phyloP scores from a whole-genome alignment of 352 stramenopile species.

The Peronosclerospora sorghi region DNA sequence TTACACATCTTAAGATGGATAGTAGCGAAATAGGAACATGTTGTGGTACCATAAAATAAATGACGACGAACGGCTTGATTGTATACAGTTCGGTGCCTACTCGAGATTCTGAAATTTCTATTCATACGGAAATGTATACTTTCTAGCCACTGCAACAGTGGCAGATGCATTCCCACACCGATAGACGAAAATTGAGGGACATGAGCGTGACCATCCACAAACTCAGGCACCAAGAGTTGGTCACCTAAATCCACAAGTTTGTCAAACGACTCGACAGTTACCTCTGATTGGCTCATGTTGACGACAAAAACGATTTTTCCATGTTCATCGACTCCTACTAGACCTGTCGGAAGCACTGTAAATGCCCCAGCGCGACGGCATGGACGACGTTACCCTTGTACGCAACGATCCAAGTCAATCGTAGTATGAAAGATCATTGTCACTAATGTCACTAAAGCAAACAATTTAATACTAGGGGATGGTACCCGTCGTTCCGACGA shows the following conservation, averaged over 20 bases:
- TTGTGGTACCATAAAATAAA: conserved; percentile 87
- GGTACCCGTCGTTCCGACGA: too few species aligned
- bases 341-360: conserved; percentile 29
- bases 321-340: conserved; percentile 28
- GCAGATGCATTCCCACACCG: conserved; percentile 89
- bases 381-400: conserved; percentile 77
- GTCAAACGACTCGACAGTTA: conserved; percentile 19
- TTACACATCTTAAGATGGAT: conserved; percentile 48
- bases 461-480: too few species aligned
- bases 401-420: conserved; percentile 32
- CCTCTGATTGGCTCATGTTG: conserved; percentile 14
- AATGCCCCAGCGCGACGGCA: conserved; percentile 37
- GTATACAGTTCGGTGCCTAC: conserved; percentile 81
- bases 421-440: too few species aligned
- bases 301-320: conserved; percentile 19
- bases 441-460: too few species aligned
- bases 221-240: conserved; percentile 85
- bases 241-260: conserved; percentile 60
- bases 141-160: conserved; percentile 89
- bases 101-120: conserved; percentile 48
- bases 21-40: conserved; percentile 90
- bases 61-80: conserved; percentile 79
- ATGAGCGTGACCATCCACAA: conserved; percentile 91
- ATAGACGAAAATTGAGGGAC: conserved; percentile 90
- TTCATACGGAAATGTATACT: conserved; percentile 92